Evolutionary conservation across 2,329 filamentous ascomycete species (phyloP), one percentile per base, ranked within the genome.

Genomic region (Seiridium cupressi): DNA sequence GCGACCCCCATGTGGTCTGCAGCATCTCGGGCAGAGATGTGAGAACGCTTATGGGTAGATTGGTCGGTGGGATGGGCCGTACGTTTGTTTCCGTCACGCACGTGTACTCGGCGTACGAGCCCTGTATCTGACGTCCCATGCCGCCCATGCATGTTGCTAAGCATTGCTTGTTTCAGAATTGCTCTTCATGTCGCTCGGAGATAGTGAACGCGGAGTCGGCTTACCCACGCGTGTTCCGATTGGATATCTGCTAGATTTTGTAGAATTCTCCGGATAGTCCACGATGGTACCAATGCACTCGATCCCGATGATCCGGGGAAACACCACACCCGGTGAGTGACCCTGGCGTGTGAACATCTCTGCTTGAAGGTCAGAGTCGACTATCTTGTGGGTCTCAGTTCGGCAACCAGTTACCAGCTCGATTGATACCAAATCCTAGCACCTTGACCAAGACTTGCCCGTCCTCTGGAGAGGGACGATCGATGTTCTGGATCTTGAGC

Each of bases 21-120:
- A 83, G 60, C 79, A 83, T 82, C 67, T 82, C 80, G 3, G 79
- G 79, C 57, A 80, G 68, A 1, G 80, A 79, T 4, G 78, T 81
- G 1, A 83, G 62, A 11, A 61, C 53, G 13, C 58, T 58, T 0
- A 68, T 64, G 4, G 81, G 63, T 8, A 68, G 65, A 4, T 70
- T 65, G 7, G 64, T 65, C 6, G 57, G 49, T 9, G 63, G 65
- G n/a, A 79, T 49, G 5, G 47, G 47, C 11, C 77, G 76, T 7
- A 78, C 72, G 61, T 81, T 76, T 9, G 59, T 63, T 2, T 70
- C 74, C 0, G 77, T 74, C 5, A 81, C 78, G 60, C 73, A 77
- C 1, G 73, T 76, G 59, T 80, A 83, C 66, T 83, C 78, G 3
- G 79, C 79, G 63, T 82, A 83, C 0, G 77, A 78, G 7, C 81